Base-by-base conservation (phyloP, 2,329 filamentous ascomycete species). In the Cordyceps tenuipes region DNA sequence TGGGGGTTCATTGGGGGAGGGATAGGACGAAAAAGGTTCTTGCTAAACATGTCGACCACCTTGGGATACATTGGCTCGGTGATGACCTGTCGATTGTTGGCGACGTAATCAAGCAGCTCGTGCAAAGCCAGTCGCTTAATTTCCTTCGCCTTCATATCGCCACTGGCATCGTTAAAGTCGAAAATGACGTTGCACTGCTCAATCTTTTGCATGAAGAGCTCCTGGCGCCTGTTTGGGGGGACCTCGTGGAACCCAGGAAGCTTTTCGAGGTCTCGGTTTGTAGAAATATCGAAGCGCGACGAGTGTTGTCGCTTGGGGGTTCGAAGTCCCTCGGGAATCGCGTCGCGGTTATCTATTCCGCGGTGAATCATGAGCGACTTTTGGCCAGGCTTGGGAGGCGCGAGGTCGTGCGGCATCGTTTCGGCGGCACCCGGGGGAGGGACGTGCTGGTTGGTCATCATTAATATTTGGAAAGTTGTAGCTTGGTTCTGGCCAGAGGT, bases 121-220 rank as follows among this genome's bases (percentile, higher is more conserved):
- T 99, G 94, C 49, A 99, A 82, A 47, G 94, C 94, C 66, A 99
- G 79, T 69, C 94, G 85, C 80, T 99, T 99, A 81, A 99, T 97
- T 76, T 99, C 94, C 79, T 99, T 99, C 52, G 93, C 96, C 75
- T 99, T 99, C 92, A 99, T 97, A 72, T 99, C 94, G 66, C 88
- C 92, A 65, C 90, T 96, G 53, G 93, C 91, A 75, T 99, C 94
- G 72, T 97, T 99, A 78, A 99, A 99, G 77, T 99, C 94, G 72
- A 99, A 99, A 69, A 99, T 99, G 78, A 99, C 95, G 72, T 99
- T 99, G 80, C 94, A 99, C 74, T 99, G 94, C 69, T 97, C 94
- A 67, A 99, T 94, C 81, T 99, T 99, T 72, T 97, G 92, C 92
- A 99, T 97, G 76, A 99, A 99, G 19, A 99, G 83, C 68, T 97